These are phyloP conservation scores for Rhizomucor miehei DNA, from an alignment of 371 early-diverging fungal genomes.

Conservation along the genomic window DNA sequence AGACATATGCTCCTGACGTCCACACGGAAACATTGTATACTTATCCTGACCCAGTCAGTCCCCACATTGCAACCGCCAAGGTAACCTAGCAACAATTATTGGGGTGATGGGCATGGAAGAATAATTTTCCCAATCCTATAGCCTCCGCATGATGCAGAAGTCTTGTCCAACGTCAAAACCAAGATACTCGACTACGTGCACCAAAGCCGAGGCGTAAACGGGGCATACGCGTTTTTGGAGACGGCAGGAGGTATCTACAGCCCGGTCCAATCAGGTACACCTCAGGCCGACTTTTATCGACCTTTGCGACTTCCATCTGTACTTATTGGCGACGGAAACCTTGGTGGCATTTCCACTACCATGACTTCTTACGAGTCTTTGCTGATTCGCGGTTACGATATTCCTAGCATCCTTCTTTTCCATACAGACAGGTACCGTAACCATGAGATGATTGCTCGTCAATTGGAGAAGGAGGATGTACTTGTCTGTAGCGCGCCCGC, in stretches of 20 bases:
- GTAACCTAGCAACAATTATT: conserved; percentile 21
- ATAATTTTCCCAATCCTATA: conserved; percentile 10
- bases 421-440: conserved; percentile 60
- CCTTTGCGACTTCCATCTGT: conserved; percentile 68
- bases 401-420: conserved; percentile 67
- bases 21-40: conserved; percentile 57
- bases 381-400: conserved; percentile 68
- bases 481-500: conserved; percentile 40
- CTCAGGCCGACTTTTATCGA: conserved; percentile 76
- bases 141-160: conserved; percentile 47
- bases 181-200: conserved; percentile 32
- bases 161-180: conserved; percentile 44
- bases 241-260: conserved; percentile 78
- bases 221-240: conserved; percentile 58
- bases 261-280: conserved; percentile 72
- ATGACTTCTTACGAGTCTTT: conserved; percentile 73
- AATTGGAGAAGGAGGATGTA: conserved; percentile 11
- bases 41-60: conserved; percentile 76
- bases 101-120: conserved; percentile 1
- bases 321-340: conserved; percentile 71
- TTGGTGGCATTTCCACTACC: conserved; percentile 85
- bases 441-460: conserved; percentile 43
- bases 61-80: conserved; percentile 66
- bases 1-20: conserved; percentile 37
- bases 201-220: conserved; percentile 27